Percentiles rank a stretch among this genome's conserved stretches.
Evolutionary conservation across 2,329 filamentous ascomycete genomes (phyloP).

Genomic region (Exserohilum turcica): DNA sequence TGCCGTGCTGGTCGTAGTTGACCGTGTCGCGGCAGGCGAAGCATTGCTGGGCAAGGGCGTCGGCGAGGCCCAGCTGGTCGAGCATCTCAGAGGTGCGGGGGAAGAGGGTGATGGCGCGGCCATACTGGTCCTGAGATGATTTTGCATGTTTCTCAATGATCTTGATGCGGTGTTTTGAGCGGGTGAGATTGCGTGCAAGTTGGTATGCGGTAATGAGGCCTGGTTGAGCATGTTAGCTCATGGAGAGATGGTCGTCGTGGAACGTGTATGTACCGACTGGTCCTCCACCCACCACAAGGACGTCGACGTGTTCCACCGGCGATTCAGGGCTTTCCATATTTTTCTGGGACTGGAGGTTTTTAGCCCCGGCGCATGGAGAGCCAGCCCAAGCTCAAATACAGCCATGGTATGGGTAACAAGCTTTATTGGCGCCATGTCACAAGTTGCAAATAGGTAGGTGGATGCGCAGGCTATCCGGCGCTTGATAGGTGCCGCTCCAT

Average conservation of each 20-base stretch:
- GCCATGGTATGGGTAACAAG: slow-evolving; percentile 9
- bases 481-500: slow-evolving; percentile 2
- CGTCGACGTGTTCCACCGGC: slow-evolving; percentile 23
- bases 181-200: slow-evolving; percentile 51
- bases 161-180: slow-evolving; percentile 48
- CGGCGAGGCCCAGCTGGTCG: slow-evolving; percentile 57
- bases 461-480: not conserved
- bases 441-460: not conserved
- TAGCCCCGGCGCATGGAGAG: not conserved
- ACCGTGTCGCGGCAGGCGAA: slow-evolving; percentile 59
- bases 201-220: slow-evolving; percentile 52
- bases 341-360: not conserved
- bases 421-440: not conserved
- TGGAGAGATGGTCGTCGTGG: not conserved
- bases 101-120: slow-evolving; percentile 61
- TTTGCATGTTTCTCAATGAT: slow-evolving; percentile 59
- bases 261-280: slow-evolving; percentile 49
- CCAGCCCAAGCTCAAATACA: not conserved
- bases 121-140: slow-evolving; percentile 57
- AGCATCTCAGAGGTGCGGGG: slow-evolving; percentile 59
- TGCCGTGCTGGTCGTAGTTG: slow-evolving; percentile 55
- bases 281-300: slow-evolving; percentile 46
- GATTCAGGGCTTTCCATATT: slow-evolving; percentile 16
- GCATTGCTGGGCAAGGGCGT: slow-evolving; percentile 58
- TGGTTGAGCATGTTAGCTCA: not conserved